Conservation (phyloP, 495 filamentous ascomycete genomes). For the Niebla homalea region DNA sequence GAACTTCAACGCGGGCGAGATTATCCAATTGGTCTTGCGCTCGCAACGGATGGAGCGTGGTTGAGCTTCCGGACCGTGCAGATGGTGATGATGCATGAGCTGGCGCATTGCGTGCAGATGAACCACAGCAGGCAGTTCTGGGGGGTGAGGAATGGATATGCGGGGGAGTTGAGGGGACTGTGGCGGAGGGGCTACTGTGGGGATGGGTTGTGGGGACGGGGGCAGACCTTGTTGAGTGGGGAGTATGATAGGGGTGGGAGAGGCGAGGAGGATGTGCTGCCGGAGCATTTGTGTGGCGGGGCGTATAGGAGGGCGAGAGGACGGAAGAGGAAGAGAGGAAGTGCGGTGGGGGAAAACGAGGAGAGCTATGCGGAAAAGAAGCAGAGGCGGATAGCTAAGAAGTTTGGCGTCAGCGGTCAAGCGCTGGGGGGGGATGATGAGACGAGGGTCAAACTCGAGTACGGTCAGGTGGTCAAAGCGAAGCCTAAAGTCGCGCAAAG, state of each 20-base stretch:
- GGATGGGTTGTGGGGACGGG: constrained; percentile 65
- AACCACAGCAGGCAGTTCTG: constrained; percentile 65
- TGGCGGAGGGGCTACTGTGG: constrained; percentile 57
- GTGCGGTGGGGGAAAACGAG: neutral
- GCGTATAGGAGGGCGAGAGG: constrained; percentile 17
- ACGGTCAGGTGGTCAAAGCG: constrained; percentile 40
- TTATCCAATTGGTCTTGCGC: constrained; percentile 53
- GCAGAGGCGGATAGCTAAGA: constrained; percentile 47
- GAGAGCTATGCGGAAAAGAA: constrained; percentile 16
- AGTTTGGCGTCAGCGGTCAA: constrained; percentile 58
- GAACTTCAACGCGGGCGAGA: constrained; percentile 64
- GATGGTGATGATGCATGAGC: constrained; percentile 74
- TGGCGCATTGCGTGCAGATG: constrained; percentile 76
- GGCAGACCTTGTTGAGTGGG: constrained; percentile 44
- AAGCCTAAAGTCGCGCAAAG: constrained; percentile 63
- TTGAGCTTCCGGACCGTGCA: constrained; percentile 62
- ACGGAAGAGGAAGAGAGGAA: constrained; percentile 5
- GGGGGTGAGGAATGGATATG: constrained; percentile 54
- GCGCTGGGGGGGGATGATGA: constrained; percentile 53
- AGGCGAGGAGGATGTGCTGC: constrained; percentile 34
- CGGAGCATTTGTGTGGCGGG: constrained; percentile 15
- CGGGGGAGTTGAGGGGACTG: constrained; percentile 46
- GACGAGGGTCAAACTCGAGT: constrained; percentile 48
- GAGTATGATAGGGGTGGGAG: constrained; percentile 38
- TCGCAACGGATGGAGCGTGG: constrained; percentile 44